These are phyloP conservation scores for Agaricus sinodeliciosus DNA, from an alignment of 768 basidiomycete species.

Conservation along the genomic window DNA sequence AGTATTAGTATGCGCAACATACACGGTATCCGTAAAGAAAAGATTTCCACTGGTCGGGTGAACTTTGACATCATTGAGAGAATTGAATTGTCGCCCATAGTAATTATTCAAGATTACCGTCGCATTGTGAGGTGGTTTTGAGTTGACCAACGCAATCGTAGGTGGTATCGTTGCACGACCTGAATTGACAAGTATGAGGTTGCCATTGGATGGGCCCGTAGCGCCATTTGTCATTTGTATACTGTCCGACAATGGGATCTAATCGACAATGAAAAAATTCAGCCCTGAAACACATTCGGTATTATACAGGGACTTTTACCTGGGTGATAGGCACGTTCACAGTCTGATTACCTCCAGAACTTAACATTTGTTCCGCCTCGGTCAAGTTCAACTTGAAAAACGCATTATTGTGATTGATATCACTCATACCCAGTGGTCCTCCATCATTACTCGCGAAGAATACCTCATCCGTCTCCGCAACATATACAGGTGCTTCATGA, in stretches of 20 bases:
- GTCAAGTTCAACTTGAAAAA: constrained; percentile 57
- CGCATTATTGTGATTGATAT: constrained; percentile 56
- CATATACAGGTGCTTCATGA: constrained; percentile 73
- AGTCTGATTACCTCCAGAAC: constrained; percentile 21
- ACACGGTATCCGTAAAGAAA: constrained; percentile 73
- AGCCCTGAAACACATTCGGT: not conserved
- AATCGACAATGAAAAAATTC: no score
- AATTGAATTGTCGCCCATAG: constrained; percentile 77
- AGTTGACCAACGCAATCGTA: constrained; percentile 59
- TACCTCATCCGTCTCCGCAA: constrained; percentile 60
- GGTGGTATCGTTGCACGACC: constrained; percentile 60
- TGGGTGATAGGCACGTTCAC: constrained; percentile 45
- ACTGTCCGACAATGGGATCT: constrained; percentile 53
- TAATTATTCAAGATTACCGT: constrained; percentile 74
- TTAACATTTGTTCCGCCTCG: constrained; percentile 42
- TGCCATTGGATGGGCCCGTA: constrained; percentile 53
- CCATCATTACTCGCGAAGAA: constrained; percentile 71
- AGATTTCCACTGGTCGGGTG: constrained; percentile 57
- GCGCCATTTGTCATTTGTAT: constrained; percentile 71
- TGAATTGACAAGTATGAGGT: constrained; percentile 56
- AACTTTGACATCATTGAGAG: constrained; percentile 72
- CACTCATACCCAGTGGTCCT: constrained; percentile 55
- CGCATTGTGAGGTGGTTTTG: constrained; percentile 53
- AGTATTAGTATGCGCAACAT: constrained; percentile 18
- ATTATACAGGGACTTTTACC: constrained; percentile 20